A percentile compares a stretch with the other conserved stretches of the same genome.
phyloP scores from a whole-genome alignment of 306 rosid genomes.

The Corylus americana region DNA sequence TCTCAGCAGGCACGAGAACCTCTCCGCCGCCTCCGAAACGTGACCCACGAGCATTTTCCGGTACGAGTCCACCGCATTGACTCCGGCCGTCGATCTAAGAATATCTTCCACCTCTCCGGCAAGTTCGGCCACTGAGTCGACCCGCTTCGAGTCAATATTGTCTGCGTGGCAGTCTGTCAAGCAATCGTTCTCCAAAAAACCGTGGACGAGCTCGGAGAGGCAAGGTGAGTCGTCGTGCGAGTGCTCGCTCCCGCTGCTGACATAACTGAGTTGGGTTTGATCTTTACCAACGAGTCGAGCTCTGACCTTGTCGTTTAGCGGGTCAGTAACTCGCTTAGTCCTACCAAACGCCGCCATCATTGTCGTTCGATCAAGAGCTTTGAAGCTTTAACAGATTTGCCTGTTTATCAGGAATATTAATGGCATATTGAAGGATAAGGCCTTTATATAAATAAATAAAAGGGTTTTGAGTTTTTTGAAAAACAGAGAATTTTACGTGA shows the following conservation, averaged over 20 bases:
- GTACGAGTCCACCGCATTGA: slow-evolving; percentile 38
- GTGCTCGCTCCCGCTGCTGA: slow-evolving; percentile 83
- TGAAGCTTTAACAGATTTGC: too few relatives aligned
- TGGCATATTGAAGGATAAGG: too few relatives aligned
- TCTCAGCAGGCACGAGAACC: slow-evolving; percentile 24
- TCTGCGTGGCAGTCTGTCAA: background rate
- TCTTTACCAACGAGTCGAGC: slow-evolving; percentile 58
- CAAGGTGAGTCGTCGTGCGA: slow-evolving; percentile 53
- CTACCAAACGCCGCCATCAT: slow-evolving; percentile 37
- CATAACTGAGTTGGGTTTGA: slow-evolving; percentile 33
- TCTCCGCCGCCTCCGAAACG: slow-evolving; percentile 47
- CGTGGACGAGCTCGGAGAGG: slow-evolving; percentile 69
- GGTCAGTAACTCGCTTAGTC: slow-evolving; percentile 64
- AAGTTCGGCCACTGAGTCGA: slow-evolving; percentile 41
- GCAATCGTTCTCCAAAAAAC: slow-evolving; percentile 44
- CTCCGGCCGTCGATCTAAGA: background rate
- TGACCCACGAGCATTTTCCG: slow-evolving; percentile 37
- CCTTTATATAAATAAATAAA: too few relatives aligned
- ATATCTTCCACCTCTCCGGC: slow-evolving; percentile 34
- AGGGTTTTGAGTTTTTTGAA: too few relatives aligned
- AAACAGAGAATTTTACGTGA: background rate
- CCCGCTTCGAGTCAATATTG: slow-evolving; percentile 52
- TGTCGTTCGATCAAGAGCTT: too few relatives aligned
- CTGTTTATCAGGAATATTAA: too few relatives aligned
- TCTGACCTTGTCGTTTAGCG: slow-evolving; percentile 59